Conservation (phyloP, 129 eudicot species). For the Daucus carota region DNA sequence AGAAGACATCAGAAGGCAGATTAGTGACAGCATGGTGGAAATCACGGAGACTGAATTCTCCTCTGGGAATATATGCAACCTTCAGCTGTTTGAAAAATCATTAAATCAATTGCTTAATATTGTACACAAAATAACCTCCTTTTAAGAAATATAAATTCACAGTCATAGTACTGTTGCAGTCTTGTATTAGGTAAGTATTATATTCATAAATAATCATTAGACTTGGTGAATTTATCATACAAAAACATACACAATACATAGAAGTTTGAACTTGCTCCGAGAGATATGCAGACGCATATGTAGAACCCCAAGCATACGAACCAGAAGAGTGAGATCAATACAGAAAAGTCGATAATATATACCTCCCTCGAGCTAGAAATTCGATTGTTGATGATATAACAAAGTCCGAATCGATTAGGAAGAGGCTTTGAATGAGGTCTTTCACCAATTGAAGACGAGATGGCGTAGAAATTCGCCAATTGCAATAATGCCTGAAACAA, state of each 20-base stretch:
- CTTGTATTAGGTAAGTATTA: not conserved
- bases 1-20: constrained; percentile 63
- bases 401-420: constrained; percentile 61
- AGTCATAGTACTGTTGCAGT: not conserved
- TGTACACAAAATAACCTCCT: not conserved
- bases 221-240: constrained; percentile 65
- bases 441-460: constrained; percentile 30
- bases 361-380: constrained; percentile 56
- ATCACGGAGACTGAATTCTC: constrained; percentile 79
- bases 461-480: constrained; percentile 81
- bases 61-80: constrained; percentile 76
- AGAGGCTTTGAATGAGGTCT: constrained; percentile 34
- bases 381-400: constrained; percentile 50
- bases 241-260: constrained; percentile 29
- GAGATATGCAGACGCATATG: not conserved
- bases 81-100: constrained; percentile 47
- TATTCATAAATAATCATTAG: not conserved
- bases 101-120: constrained; percentile 6
- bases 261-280: not conserved
- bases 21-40: constrained; percentile 88
- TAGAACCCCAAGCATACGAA: not conserved
- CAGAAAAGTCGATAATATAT: not conserved
- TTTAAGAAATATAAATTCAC: not conserved
- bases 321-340: not conserved
- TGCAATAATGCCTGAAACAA: constrained; percentile 58